phyloP scores from a whole-genome alignment of 805 yeast genomes.

The Hanseniaspora lindneri region DNA sequence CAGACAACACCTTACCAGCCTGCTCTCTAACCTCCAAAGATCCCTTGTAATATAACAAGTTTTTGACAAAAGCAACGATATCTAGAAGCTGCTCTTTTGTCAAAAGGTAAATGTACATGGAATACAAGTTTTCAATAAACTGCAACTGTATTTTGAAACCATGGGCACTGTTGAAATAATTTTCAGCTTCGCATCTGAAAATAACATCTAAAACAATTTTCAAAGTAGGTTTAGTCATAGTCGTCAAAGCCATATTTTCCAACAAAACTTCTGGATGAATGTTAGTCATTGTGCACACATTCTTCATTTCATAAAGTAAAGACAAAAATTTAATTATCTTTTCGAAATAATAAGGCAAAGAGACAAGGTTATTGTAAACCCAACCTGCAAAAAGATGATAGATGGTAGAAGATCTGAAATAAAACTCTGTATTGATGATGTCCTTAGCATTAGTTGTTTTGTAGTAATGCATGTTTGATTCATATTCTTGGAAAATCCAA shows the following conservation, averaged over 20 bases:
- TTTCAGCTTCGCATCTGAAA: conserved; percentile 29
- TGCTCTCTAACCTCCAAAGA: conserved; percentile 65
- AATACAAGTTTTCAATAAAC: conserved; percentile 58
- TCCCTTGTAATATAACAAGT: conserved; percentile 43
- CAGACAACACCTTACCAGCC: conserved; percentile 64
- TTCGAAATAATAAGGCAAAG: conserved; percentile 42
- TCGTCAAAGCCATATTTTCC: conserved; percentile 37
- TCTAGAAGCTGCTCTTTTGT: conserved; percentile 35
- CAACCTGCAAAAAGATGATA: conserved; percentile 47
- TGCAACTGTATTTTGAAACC: conserved; percentile 58
- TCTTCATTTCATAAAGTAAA: conserved; percentile 54
- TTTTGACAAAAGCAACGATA: conserved; percentile 41
- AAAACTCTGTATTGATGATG: conserved; percentile 46
- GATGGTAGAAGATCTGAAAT: conserved; percentile 53
- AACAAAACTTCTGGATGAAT: conserved; percentile 43
- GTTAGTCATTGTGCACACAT: conserved; percentile 62
- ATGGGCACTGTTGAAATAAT: conserved; percentile 37
- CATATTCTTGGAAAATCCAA: conserved; percentile 34
- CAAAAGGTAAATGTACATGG: conserved; percentile 52
- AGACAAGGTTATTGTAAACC: conserved; percentile 41
- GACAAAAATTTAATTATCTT: conserved; percentile 60
- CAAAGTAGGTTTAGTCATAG: conserved; percentile 35
- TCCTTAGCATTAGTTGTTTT: conserved; percentile 37
- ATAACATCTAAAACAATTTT: conserved; percentile 36
- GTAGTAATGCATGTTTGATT: conserved; percentile 23